Evolutionary conservation across 2,329 filamentous ascomycete genomes (phyloP), one percentile per base, ranked within the genome.

Genomic region (Helminthosporium solani): DNA sequence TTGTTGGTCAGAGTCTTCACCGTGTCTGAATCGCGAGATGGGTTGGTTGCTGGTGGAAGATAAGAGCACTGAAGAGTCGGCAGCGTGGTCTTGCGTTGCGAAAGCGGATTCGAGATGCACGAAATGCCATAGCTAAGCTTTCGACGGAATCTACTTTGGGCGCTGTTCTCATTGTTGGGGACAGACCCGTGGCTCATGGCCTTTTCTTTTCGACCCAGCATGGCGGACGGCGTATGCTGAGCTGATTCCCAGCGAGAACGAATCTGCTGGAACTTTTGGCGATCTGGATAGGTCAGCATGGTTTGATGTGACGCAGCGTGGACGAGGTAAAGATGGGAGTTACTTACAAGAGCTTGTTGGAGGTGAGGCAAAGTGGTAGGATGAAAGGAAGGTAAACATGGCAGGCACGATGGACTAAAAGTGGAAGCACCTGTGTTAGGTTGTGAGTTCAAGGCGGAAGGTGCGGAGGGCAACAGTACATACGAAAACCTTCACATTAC

Each of bases 241-340:
- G 49, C 58, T 12, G 60, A 50, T 56, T 70, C 65, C 66, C 65
- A 70, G 20, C 46, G 59, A 53, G 67, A 63, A 19, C 64, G 63
- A 20, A 70, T 49, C 33, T 60, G 54, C 46, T 65, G 56, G 43
- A 68, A 70, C 42, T 44, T 67, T 15, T 57, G 48, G 47, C 50
- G 58, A 50, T 66, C 63, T 59, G 61, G 54, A 52, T 63, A 60
- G 18, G 49, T 70, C 41, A 70, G 65, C 67, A 70, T 70, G 56
- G 44, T 42, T 44, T 43, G 56, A 46, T 49, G 54, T 58, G 52
- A 43, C 16, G 23, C 34, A 21, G 25, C 27, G 23, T 36, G 38
- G 33, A 39, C 45, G 45, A 49, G 20, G n/a, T 6, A 25, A 6
- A 6, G 46, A 49, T 49, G 42, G 19, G 14, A 16, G n/a, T n/a